Evolutionary conservation across 129 eudicot species (phyloP), one percentile per base, ranked within the genome.

Genomic region (Flaveria brownii): DNA sequence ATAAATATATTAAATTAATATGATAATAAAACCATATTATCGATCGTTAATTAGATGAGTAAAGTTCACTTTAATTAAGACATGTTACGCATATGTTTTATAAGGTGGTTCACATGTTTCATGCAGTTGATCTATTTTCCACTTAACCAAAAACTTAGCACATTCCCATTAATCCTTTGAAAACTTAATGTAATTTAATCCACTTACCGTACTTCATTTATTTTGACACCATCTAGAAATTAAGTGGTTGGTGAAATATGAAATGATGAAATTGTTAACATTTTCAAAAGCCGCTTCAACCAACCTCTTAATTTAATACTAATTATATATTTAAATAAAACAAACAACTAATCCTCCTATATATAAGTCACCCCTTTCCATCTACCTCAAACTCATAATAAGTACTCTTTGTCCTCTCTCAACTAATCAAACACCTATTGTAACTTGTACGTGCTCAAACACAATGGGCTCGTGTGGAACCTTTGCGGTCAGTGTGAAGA

Each of bases 401-500:
- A n/a, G n/a, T n/a, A 36, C 41, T 16, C 43, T 59, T 55, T 23
- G 42, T 68, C 55, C 6, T 15, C 66, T 63, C 78, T 17, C 72
- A 54, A 46, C 8, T 9, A 49, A 47, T 60, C 63, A 66, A 43
- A 45, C 71, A 10, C 13, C 10, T 47, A 13, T 47, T 55, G 11
- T 55, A 7, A 2, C 15, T 36, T 64, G 70, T 33, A 15, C 2
- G 2, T 7, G 5, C 22, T 14, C 6, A 56, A 16, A 68, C 46
- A 50, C 57, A 42, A 82, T 82, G 82, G 85, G 80, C 30, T 84
- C 84, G 43, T 78, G 78, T 67, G 84, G 86, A 43, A 61, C 20
- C 18, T 65, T 43, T 25, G 30, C 76, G 41, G 86, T 87, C 65
- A 72, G 68, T 22, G 72, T 84, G 20, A 85, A 63, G 77, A 74